These are phyloP conservation scores for Chalciporus sp. DNA, from an alignment of 1,284 basidiomycete genomes.

Conservation along the genomic window DNA sequence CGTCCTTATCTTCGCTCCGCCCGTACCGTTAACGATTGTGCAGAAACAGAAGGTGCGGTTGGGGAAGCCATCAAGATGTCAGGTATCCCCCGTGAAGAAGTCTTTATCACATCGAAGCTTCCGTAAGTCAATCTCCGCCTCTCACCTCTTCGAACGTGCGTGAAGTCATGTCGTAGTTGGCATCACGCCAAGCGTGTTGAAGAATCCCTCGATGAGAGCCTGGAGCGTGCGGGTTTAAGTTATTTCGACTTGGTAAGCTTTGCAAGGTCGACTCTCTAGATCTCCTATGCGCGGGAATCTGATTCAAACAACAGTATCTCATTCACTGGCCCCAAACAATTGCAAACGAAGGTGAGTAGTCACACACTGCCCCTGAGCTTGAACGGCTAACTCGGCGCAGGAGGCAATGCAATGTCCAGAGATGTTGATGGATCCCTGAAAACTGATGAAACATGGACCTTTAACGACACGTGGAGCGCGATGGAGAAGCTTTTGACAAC, in stretches of 20 bases:
- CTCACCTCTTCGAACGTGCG: not conserved
- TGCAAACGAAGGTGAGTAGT: conserved; percentile 4
- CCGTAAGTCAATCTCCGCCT: conserved; percentile 27
- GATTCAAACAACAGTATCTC: conserved; percentile 14
- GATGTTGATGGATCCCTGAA: conserved; percentile 4
- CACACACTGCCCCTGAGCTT: not conserved
- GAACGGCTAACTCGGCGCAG: not conserved
- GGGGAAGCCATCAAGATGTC: conserved; percentile 41
- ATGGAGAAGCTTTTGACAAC: conserved; percentile 40
- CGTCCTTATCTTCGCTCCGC: not conserved
- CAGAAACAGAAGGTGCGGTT: conserved; percentile 39
- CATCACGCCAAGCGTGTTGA: conserved; percentile 19
- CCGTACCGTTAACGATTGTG: not conserved
- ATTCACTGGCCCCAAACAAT: conserved; percentile 24
- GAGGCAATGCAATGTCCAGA: not conserved
- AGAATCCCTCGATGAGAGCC: conserved; percentile 18
- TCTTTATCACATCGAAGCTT: conserved; percentile 47
- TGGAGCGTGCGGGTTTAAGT: conserved; percentile 15
- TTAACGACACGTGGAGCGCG: conserved; percentile 47
- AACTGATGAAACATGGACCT: conserved; percentile 17
- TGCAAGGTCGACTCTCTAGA: not conserved
- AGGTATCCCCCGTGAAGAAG: conserved; percentile 38
- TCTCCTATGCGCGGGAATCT: not conserved
- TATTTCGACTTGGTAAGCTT: conserved; percentile 21
- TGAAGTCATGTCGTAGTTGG: conserved; percentile 5